Base-by-base conservation (phyloP, 1,139 yeast species). In the Kodamaea arcana region DNA sequence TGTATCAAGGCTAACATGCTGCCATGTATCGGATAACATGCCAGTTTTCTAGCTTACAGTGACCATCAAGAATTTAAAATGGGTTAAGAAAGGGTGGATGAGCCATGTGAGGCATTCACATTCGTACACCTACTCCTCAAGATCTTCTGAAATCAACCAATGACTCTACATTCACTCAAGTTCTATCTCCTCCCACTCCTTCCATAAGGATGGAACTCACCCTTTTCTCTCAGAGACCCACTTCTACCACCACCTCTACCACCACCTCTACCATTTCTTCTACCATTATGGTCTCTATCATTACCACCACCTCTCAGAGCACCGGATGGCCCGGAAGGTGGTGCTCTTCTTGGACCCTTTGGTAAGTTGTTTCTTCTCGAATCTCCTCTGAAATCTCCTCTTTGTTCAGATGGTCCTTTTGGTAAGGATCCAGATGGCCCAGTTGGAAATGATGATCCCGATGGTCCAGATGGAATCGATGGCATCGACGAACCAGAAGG, bases 311-410 rank as follows among this genome's bases (percentile, higher is more conserved):
- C 59, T 39, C 60, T 50, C 21, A 45, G 44, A 16, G 51, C 53
- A 17, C 65, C 65, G 20, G 62, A 47, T 20, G 65, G 65, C 4
- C 69, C 69, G 4, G 67, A 49, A 10, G 69, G 69, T 4, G 65
- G 65, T 3, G 62, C 61, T 38, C 71, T 56, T 52, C 67, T 62
- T 27, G 73, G 72, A 16, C 74, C 74, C 43, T 60, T 65, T 27
- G 73, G 73, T 38, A 62, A 56, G 37, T 61, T 58, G 41, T 56
- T 57, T 45, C 62, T 59, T 45, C 66, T 51, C 21, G 48, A 25
- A 14, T 25, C 28, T 5, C 28, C 28, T 25, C 28, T 25, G 17
- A 25, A 25, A 14, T 25, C 28, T 7, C 26, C 12, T n/a, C n/a
- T n/a, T n/a, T n/a, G n/a, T n/a, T n/a, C n/a, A n/a, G n/a, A n/a